Percentiles rank a stretch among this genome's conserved stretches.
phyloP scores from a whole-genome alignment of 306 rosid genomes.

The Vigna hirtella region DNA sequence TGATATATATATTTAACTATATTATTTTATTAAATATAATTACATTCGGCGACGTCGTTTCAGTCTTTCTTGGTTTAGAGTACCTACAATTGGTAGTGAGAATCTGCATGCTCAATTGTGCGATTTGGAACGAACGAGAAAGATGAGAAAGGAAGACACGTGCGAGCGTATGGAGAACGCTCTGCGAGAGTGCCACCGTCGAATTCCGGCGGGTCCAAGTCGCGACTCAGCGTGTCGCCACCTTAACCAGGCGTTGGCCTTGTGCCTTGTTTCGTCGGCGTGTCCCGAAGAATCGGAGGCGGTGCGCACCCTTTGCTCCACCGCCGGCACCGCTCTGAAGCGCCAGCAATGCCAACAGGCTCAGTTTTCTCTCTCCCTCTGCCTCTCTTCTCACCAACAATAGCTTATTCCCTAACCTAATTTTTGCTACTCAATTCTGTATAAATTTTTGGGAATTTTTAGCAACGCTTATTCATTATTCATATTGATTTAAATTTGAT shows the following conservation, averaged over 20 bases:
- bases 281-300: conserved; percentile 62
- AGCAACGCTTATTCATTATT: no score
- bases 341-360: conserved; percentile 76
- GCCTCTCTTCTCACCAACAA: conserved; percentile 57
- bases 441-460: background rate
- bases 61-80: no score
- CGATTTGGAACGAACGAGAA: background rate
- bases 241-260: conserved; percentile 60
- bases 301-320: conserved; percentile 63
- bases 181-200: conserved; percentile 65
- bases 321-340: conserved; percentile 65
- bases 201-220: conserved; percentile 52
- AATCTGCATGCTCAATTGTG: background rate
- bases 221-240: conserved; percentile 64
- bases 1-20: no score
- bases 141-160: conserved; percentile 19
- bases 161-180: conserved; percentile 63
- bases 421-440: background rate
- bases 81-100: no score
- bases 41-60: background rate
- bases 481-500: background rate
- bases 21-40: no score
- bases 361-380: conserved; percentile 61
- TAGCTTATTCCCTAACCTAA: conserved; percentile 27
- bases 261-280: conserved; percentile 56